Evolutionary conservation across 805 yeast genomes (phyloP).

Genomic region (Starmera pachycereana): DNA sequence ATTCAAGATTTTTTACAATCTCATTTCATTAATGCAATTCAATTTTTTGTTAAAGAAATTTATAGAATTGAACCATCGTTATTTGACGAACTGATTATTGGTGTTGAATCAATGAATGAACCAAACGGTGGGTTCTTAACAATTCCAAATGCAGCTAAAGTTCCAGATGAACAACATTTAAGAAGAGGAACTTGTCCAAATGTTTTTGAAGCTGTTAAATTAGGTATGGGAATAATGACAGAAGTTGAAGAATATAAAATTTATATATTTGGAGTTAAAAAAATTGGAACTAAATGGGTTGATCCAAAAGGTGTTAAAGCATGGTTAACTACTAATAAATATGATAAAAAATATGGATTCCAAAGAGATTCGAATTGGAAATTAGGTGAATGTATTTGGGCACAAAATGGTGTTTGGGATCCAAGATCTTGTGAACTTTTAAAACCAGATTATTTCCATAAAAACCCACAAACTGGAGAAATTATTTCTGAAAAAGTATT

Average conservation of each 20-base stretch:
- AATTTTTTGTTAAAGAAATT: constrained; percentile 33
- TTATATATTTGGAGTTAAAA: constrained; percentile 67
- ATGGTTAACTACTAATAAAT: constrained; percentile 51
- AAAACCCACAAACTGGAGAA: constrained; percentile 27
- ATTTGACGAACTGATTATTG: constrained; percentile 45
- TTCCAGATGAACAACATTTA: constrained; percentile 57
- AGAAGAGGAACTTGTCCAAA: constrained; percentile 80
- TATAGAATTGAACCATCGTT: constrained; percentile 32
- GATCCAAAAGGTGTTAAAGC: constrained; percentile 61
- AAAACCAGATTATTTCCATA: constrained; percentile 41
- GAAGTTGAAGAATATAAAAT: constrained; percentile 63
- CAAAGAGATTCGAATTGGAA: constrained; percentile 53
- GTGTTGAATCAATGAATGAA: constrained; percentile 79
- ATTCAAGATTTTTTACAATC: constrained; percentile 71
- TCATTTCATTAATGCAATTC: constrained; percentile 48
- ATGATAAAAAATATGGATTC: constrained; percentile 67
- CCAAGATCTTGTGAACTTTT: constrained; percentile 25
- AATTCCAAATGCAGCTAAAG: constrained; percentile 35
- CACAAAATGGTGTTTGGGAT: constrained; percentile 72
- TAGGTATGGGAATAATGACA: constrained; percentile 71
- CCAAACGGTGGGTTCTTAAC: constrained; percentile 75
- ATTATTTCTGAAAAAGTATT: constrained; percentile 42
- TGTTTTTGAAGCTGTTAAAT: constrained; percentile 55
- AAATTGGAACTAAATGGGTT: constrained; percentile 41
- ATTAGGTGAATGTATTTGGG: constrained; percentile 72